Evolutionary conservation across 108 stramenopile species (phyloP).

Genomic region (Conticribra guillardii): DNA sequence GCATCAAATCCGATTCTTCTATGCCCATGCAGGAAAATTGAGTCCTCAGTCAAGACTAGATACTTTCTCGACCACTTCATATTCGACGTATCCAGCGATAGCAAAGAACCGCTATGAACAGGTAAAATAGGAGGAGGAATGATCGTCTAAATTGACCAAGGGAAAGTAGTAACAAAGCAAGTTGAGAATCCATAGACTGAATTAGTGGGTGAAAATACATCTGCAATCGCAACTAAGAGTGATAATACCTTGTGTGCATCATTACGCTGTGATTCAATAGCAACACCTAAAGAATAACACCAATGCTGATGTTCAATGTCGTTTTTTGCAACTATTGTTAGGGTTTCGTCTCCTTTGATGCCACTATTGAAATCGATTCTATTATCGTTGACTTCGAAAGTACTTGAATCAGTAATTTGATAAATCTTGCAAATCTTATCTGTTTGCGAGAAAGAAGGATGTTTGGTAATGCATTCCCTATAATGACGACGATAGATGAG

Average conservation of each 20-base stretch:
- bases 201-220: neutral
- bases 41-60: constrained; percentile 31
- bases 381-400: constrained; percentile 21
- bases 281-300: constrained; percentile 25
- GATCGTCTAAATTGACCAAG: constrained; percentile 9
- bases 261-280: constrained; percentile 16
- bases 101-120: constrained; percentile 25
- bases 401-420: constrained; percentile 17
- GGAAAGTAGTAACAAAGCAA: neutral
- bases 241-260: constrained; percentile 20
- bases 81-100: constrained; percentile 10
- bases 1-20: constrained; percentile 28
- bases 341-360: constrained; percentile 23
- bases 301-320: constrained; percentile 32
- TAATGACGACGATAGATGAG: no score
- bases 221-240: neutral
- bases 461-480: constrained; percentile 41
- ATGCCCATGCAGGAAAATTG: constrained; percentile 33
- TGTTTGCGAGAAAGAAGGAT: constrained; percentile 34
- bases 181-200: neutral
- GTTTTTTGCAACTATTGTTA: constrained; percentile 23
- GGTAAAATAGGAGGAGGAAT: constrained; percentile 34
- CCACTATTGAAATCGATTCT: constrained; percentile 33
- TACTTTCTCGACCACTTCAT: constrained; percentile 43
- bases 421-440: constrained; percentile 17